phyloP scores from a whole-genome alignment of 179 eudicot genomes.

The Amaranthus tricolor region DNA sequence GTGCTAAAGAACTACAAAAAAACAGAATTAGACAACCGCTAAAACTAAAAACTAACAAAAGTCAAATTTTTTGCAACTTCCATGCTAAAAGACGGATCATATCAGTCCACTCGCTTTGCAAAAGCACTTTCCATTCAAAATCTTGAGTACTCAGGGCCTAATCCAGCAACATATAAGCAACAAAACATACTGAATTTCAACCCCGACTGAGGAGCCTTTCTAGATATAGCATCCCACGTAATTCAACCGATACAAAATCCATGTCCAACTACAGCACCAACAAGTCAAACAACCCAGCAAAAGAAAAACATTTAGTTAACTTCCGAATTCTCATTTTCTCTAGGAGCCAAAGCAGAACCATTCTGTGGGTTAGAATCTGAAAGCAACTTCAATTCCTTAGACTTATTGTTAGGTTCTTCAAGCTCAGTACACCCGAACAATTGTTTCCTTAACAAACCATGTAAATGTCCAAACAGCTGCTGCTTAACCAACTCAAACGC shows the following conservation, averaged over 20 bases:
- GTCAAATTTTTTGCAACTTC: neutral
- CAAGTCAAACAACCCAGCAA: neutral
- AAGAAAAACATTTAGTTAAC: conserved; percentile 11
- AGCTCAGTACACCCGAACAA: conserved; percentile 42
- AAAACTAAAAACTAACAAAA: neutral
- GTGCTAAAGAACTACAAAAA: neutral
- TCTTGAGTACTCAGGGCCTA: neutral
- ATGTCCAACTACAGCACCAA: neutral
- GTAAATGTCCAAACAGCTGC: conserved; percentile 81
- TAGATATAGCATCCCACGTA: too few species aligned
- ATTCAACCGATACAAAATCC: conserved; percentile 13
- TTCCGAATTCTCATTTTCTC: conserved; percentile 16
- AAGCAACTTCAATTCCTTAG: conserved; percentile 30
- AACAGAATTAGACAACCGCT: neutral
- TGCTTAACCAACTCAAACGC: conserved; percentile 77
- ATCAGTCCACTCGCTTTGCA: neutral
- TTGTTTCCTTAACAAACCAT: conserved; percentile 63
- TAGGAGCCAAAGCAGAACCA: conserved; percentile 19
- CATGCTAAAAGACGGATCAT: neutral
- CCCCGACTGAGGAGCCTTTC: too few species aligned
- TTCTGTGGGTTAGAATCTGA: conserved; percentile 24
- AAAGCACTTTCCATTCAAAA: neutral
- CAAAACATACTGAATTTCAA: neutral
- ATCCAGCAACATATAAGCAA: conserved; percentile 6
- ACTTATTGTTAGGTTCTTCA: conserved; percentile 17